Base-by-base conservation (phyloP, 78 protist genomes). In the Isochrysis galbana region DNA sequence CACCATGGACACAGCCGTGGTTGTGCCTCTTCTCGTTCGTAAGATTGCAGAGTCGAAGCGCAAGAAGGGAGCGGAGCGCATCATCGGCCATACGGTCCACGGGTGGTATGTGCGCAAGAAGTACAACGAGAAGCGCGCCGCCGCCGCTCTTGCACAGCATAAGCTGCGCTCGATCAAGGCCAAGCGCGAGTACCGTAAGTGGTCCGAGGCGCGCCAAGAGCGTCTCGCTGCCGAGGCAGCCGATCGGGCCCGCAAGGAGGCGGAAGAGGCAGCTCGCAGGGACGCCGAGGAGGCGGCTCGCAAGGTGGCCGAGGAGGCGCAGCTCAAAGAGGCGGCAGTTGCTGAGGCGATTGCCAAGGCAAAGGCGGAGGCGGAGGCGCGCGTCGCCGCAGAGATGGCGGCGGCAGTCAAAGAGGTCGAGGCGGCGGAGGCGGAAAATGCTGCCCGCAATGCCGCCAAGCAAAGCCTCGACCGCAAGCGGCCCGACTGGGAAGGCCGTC, bases 331-430 rank as follows among this genome's bases (percentile, higher is more conserved):
- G 74, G 29, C 3, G 74, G 74, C 74, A 10, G 32, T 26, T 23
- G 74, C 74, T 23, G 74, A 23, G 4, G 74, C 74, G 74, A 11
- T 67, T 11, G 74, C 74, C 38, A 67, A 67, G 74, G 74, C 74
- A 10, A 67, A 67, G 74, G 32, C 74, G 74, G 74, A 67, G 74
- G 74, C 74, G 32, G 74, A 67, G 74, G 74, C 74, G 74, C 74
- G 74, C 32, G 32, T 67, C 36, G 74, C 74, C 38, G 36, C 36
- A 23, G 74, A 67, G 74, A 67, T 67, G 74, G 74, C 17, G 36
- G 74, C 19, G 74, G 74, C 74, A 10, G 74, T 17, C 38, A n/a
- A 23, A n/a, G 38, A n/a, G 38, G 32, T 67, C 36, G 74, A 23
- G 74, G 36, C 36, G 38, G 74, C 19, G 74, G 29, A 29, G 74